Conservation (phyloP, 129 eudicot species). For the Deinandra increscens region DNA sequence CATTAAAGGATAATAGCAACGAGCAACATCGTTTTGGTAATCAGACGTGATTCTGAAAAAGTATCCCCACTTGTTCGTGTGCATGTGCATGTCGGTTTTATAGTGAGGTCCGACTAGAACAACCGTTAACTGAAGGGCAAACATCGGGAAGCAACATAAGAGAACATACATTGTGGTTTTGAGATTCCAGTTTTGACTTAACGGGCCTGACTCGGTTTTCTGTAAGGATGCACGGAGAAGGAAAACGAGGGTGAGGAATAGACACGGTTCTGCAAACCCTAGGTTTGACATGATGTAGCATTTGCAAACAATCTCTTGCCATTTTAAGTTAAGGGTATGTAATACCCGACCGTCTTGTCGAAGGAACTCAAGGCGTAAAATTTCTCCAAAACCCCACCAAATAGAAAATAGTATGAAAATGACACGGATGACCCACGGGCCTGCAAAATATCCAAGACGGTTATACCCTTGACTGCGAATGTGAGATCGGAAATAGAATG, state of each 20-base stretch:
- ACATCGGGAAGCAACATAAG: conserved; percentile 61
- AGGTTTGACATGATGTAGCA: conserved; percentile 83
- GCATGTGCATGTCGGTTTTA: conserved; percentile 22
- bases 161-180: conserved; percentile 63
- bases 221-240: conserved; percentile 88
- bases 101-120: conserved; percentile 57
- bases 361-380: conserved; percentile 60
- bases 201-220: conserved; percentile 60
- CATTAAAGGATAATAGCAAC: conserved; percentile 79
- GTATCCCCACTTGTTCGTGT: conserved; percentile 33
- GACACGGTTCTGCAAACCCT: conserved; percentile 94
- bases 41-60: conserved; percentile 45
- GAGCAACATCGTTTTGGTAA: conserved; percentile 34
- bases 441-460: conserved; percentile 69
- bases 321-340: conserved; percentile 49
- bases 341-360: conserved; percentile 60
- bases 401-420: conserved; percentile 51
- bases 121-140: conserved; percentile 61
- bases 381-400: conserved; percentile 86
- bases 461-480: conserved; percentile 46
- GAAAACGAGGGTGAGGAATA: conserved; percentile 66
- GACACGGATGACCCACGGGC: conserved; percentile 90
- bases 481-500: conserved; percentile 71
- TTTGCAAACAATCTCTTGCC: conserved; percentile 94
- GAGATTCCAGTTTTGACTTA: conserved; percentile 67